Evolutionary conservation across 2,329 filamentous ascomycete genomes (phyloP).

Genomic region (Epichloe sp.): DNA sequence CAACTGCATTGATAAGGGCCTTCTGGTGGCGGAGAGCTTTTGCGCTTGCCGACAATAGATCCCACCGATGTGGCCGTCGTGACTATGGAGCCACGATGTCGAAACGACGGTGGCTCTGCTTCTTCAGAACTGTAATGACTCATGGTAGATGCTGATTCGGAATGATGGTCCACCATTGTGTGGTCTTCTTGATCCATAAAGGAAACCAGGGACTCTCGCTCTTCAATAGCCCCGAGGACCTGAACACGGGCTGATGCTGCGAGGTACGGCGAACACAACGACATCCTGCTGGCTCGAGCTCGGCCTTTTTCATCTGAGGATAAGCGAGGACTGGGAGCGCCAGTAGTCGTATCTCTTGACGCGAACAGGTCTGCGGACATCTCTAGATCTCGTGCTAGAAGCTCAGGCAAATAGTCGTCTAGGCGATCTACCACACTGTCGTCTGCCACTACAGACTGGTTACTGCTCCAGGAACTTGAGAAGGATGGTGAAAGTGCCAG

Average conservation of each 20-base stretch:
- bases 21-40: conserved; percentile 8
- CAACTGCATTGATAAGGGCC: conserved; percentile 19
- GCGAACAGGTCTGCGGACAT: conserved; percentile 33
- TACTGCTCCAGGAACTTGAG: conserved; percentile 11
- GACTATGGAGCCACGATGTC: conserved; percentile 21
- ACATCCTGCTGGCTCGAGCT: conserved; percentile 6
- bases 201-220: conserved; percentile 22
- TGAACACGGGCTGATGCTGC: conserved; percentile 17
- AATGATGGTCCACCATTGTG: conserved; percentile 13
- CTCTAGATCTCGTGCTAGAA: conserved; percentile 42
- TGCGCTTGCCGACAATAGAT: conserved; percentile 16
- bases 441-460: conserved; percentile 9
- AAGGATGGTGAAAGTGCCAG: conserved; percentile 20
- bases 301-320: conserved; percentile 16
- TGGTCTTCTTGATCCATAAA: conserved; percentile 16
- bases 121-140: conserved; percentile 19
- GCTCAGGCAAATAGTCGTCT: conserved; percentile 39
- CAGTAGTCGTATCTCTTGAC: conserved; percentile 39
- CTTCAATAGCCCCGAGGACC: conserved; percentile 23
- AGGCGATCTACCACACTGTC: conserved; percentile 17
- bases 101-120: conserved; percentile 20
- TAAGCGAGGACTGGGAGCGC: conserved; percentile 27
- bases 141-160: conserved; percentile 20
- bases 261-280: conserved; percentile 15
- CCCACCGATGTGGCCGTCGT: conserved; percentile 24